phyloP scores from a whole-genome alignment of 2,329 filamentous ascomycete species.

The Penicillium sp. region DNA sequence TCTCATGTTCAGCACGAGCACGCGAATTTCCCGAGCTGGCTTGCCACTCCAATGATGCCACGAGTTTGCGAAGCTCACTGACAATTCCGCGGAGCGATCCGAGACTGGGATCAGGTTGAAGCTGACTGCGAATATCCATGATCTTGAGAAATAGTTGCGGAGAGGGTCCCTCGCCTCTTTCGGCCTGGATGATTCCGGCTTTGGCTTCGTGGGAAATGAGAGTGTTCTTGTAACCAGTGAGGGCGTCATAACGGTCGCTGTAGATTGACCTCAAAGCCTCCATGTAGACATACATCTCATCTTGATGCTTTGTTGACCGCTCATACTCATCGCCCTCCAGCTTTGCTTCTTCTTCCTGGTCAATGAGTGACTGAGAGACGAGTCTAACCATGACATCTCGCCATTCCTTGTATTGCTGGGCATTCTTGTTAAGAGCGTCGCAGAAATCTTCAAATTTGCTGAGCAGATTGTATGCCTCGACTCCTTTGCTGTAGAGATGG shows the following conservation, averaged over 20 bases:
- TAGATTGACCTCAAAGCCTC: slow-evolving; percentile 71
- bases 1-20: slow-evolving; percentile 59
- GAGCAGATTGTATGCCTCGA: slow-evolving; percentile 68
- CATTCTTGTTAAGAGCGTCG: slow-evolving; percentile 68
- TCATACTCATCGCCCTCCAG: slow-evolving; percentile 87
- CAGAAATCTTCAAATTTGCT: slow-evolving; percentile 66
- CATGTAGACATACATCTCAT: slow-evolving; percentile 84
- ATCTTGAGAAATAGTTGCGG: slow-evolving; percentile 60
- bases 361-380: slow-evolving; percentile 71
- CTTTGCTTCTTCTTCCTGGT: slow-evolving; percentile 73
- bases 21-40: slow-evolving; percentile 53
- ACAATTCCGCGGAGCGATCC: slow-evolving; percentile 70
- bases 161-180: slow-evolving; percentile 64
- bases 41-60: slow-evolving; percentile 59
- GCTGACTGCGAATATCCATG: slow-evolving; percentile 43
- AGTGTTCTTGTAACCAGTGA: slow-evolving; percentile 74
- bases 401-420: slow-evolving; percentile 69
- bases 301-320: slow-evolving; percentile 80
- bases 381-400: slow-evolving; percentile 69
- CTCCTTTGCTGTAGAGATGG: slow-evolving; percentile 57
- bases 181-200: slow-evolving; percentile 59
- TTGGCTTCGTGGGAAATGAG: slow-evolving; percentile 72
- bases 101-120: slow-evolving; percentile 47
- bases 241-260: slow-evolving; percentile 71
- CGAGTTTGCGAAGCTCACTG: slow-evolving; percentile 64